These are phyloP conservation scores for Chaetomium cochliodes DNA, from an alignment of 495 filamentous ascomycete genomes.

Conservation along the genomic window DNA sequence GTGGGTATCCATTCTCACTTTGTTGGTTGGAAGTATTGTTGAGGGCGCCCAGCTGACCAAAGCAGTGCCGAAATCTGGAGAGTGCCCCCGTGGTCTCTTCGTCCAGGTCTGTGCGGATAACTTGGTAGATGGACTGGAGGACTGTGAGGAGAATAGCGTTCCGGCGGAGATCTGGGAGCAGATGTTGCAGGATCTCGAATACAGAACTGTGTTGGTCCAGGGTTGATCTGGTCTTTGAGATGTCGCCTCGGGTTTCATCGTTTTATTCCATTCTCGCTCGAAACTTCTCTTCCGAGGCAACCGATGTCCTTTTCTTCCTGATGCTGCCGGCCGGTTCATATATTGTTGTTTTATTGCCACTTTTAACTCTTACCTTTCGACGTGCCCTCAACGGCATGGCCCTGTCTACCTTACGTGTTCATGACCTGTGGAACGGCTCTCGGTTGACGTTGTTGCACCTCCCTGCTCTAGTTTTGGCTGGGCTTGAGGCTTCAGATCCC, in stretches of 20 bases:
- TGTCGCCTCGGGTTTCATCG: neutral
- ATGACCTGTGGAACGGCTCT: neutral
- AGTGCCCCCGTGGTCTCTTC: constrained; percentile 31
- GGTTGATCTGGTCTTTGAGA: neutral
- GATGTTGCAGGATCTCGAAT: constrained; percentile 13
- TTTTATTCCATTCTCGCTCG: neutral
- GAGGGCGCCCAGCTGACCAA: neutral
- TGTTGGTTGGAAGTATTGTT: too few species aligned
- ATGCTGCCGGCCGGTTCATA: neutral
- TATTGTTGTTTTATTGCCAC: neutral
- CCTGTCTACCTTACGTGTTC: neutral
- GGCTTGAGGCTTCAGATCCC: neutral
- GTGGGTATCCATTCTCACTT: constrained; percentile 22
- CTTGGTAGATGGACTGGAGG: constrained; percentile 1
- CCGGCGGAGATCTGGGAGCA: neutral
- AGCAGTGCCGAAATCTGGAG: constrained; percentile 10
- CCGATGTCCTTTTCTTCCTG: neutral
- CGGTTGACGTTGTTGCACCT: neutral
- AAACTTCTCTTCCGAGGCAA: neutral
- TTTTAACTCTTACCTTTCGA: neutral
- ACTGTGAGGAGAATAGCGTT: neutral
- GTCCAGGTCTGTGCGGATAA: constrained; percentile 31
- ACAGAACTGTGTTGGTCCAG: constrained; percentile 15
- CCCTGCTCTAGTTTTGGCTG: neutral
- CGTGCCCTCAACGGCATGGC: neutral